phyloP scores from a whole-genome alignment of 345 rosid genomes.

The Orychophragmus violaceus region DNA sequence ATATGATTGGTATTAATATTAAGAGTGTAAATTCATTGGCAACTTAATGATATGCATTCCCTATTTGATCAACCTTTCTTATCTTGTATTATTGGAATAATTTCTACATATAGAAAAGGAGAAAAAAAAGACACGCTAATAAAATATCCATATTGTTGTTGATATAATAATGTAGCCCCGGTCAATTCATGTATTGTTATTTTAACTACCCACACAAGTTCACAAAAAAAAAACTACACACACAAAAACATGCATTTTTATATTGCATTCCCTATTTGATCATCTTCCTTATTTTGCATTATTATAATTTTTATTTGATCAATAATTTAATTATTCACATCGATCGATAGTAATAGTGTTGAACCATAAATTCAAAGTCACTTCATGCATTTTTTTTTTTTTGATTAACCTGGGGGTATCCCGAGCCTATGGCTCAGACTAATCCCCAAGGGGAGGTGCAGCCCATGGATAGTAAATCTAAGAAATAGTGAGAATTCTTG shows the following conservation, averaged over 20 bases:
- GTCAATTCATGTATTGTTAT: not conserved
- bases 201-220: not conserved
- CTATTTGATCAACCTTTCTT: not conserved
- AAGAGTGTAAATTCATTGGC: not conserved
- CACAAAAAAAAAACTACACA: no score
- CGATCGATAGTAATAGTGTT: not conserved
- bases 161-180: not conserved
- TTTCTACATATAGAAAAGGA: not conserved
- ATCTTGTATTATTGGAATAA: not conserved
- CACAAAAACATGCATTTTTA: not conserved
- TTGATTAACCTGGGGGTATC: no score
- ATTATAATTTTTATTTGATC: not conserved
- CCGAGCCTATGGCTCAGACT: no score
- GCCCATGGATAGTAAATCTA: no score
- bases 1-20: not conserved
- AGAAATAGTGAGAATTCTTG: no score
- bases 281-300: not conserved
- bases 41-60: constrained; percentile 2
- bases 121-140: not conserved
- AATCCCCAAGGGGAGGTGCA: no score
- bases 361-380: not conserved
- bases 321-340: not conserved
- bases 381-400: no score
- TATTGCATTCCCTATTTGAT: not conserved
- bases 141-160: not conserved